A percentile compares a stretch with the other conserved stretches of the same genome.
These are phyloP conservation scores for Mayamaea pseudoterrestris DNA, from an alignment of 108 stramenopile genomes.

Conservation along the genomic window DNA sequence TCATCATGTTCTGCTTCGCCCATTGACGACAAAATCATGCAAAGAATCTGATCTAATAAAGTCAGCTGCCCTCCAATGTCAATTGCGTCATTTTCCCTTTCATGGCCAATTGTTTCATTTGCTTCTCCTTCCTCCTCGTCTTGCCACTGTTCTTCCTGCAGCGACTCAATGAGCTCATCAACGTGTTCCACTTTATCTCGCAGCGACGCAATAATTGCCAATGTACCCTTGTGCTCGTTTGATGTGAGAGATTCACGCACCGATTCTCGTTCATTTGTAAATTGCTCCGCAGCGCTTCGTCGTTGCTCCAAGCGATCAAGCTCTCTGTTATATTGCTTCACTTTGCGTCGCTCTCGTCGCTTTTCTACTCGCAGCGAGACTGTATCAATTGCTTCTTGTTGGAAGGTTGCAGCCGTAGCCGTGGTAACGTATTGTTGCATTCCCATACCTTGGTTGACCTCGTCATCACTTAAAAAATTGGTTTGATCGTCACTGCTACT, in stretches of 20 bases:
- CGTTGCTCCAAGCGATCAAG: neutral
- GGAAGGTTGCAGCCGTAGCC: too few species aligned
- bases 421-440: too few species aligned
- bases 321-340: too few species aligned
- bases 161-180: constrained; percentile 15
- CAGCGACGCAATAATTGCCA: constrained; percentile 6
- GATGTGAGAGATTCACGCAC: constrained; percentile 3
- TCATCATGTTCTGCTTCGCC: too few species aligned
- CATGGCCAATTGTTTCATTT: neutral
- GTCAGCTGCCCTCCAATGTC: too few species aligned
- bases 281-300: neutral
- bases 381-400: too few species aligned
- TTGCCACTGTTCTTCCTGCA: constrained; percentile 27
- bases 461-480: too few species aligned
- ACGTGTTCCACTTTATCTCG: constrained; percentile 14
- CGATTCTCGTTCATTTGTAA: neutral
- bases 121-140: constrained; percentile 12
- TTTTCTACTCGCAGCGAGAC: too few species aligned
- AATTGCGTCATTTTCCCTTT: neutral
- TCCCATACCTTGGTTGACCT: too few species aligned
- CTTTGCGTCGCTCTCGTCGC: too few species aligned
- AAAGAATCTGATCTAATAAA: constrained; percentile 18
- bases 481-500: too few species aligned
- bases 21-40: constrained; percentile 26
- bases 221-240: constrained; percentile 10